A percentile compares a stretch with the other conserved stretches of the same genome.
Conservation (phyloP, 2,329 filamentous ascomycete species). For the Pseudonectria foliicola region DNA sequence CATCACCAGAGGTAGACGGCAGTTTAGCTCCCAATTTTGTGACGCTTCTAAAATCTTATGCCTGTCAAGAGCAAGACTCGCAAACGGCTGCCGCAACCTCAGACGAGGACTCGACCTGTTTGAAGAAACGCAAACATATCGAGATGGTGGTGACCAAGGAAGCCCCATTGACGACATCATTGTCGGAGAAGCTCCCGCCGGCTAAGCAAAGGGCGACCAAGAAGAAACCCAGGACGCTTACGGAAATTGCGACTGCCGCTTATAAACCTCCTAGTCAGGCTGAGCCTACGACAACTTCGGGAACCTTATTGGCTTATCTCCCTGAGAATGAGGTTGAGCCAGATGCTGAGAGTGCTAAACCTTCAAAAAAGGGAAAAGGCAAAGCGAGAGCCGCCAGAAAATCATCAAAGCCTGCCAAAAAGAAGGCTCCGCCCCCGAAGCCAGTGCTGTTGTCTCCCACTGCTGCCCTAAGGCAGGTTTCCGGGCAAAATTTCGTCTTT, state of each 20-base stretch:
- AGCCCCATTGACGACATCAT: slow-evolving; percentile 11
- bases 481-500: slow-evolving; percentile 71
- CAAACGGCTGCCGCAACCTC: slow-evolving; percentile 7
- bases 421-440: slow-evolving; percentile 34
- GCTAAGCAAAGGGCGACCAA: slow-evolving; percentile 47
- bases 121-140: slow-evolving; percentile 51
- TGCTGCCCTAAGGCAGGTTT: slow-evolving; percentile 58
- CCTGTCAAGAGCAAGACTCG: slow-evolving; percentile 23
- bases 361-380: slow-evolving; percentile 19
- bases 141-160: slow-evolving; percentile 38
- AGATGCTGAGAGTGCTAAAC: slow-evolving; percentile 1
- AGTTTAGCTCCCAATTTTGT: slow-evolving; percentile 32
- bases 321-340: slow-evolving; percentile 1
- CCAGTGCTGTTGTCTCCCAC: slow-evolving; percentile 58
- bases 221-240: slow-evolving; percentile 72
- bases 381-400: slow-evolving; percentile 28
- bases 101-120: slow-evolving; percentile 25
- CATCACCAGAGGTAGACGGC: slow-evolving; percentile 4
- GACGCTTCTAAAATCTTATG: slow-evolving; percentile 36
- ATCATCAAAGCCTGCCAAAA: slow-evolving; percentile 28
- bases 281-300: slow-evolving; percentile 22
- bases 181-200: slow-evolving; percentile 24
- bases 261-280: slow-evolving; percentile 40
- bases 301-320: slow-evolving; percentile 41
- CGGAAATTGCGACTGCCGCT: slow-evolving; percentile 65